Conservation (phyloP, 805 yeast species). For the Blastobotrys peoriensis region DNA sequence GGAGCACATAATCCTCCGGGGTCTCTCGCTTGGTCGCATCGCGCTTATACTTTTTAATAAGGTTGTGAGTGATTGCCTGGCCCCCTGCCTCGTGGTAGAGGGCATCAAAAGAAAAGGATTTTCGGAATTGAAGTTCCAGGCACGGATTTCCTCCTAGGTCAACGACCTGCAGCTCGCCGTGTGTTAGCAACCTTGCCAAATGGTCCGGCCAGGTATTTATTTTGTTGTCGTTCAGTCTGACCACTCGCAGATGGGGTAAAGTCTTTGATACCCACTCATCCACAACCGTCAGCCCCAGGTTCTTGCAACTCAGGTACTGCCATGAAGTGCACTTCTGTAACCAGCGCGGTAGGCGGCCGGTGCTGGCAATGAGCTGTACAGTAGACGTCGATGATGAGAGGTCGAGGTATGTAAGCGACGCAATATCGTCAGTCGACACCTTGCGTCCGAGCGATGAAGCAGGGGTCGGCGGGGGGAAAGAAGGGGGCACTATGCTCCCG, state of each 20-base stretch:
- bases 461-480: slow-evolving; percentile 6
- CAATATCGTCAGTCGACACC: slow-evolving; percentile 4
- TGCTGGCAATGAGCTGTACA: slow-evolving; percentile 14
- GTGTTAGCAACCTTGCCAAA: slow-evolving; percentile 14
- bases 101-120: slow-evolving; percentile 18
- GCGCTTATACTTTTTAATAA: slow-evolving; percentile 1
- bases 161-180: slow-evolving; percentile 18
- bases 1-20: not conserved
- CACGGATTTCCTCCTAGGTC: slow-evolving; percentile 28
- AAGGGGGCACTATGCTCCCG: slow-evolving; percentile 2
- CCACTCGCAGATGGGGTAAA: slow-evolving; percentile 18
- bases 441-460: not conserved
- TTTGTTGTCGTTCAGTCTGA: slow-evolving; percentile 21
- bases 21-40: not conserved
- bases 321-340: slow-evolving; percentile 19
- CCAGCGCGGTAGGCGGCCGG: slow-evolving; percentile 25
- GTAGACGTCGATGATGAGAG: slow-evolving; percentile 15
- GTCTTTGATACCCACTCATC: slow-evolving; percentile 25
- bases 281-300: slow-evolving; percentile 21
- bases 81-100: slow-evolving; percentile 14
- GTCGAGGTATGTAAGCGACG: slow-evolving; percentile 20
- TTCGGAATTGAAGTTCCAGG: slow-evolving; percentile 17
- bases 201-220: slow-evolving; percentile 28
- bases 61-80: slow-evolving; percentile 3
- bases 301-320: slow-evolving; percentile 21